A percentile compares a stretch with the other conserved stretches of the same genome.
These are phyloP conservation scores for Lactarius hatsudake DNA, from an alignment of 768 basidiomycete genomes.

Conservation along the genomic window DNA sequence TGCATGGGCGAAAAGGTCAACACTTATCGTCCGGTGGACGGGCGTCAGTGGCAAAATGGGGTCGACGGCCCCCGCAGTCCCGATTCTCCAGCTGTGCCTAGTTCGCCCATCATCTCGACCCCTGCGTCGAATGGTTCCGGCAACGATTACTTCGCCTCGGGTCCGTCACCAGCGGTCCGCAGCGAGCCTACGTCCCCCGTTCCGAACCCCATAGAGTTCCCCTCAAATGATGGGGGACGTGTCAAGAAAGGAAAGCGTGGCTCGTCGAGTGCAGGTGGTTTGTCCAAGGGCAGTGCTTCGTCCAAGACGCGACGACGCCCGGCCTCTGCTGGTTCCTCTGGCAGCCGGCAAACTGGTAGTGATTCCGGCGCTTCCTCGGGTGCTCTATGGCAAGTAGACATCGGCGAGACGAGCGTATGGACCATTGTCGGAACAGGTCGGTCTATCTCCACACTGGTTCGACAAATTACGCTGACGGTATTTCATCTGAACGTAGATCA, in stretches of 20 bases:
- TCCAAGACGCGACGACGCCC: conserved; percentile 66
- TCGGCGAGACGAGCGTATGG: conserved; percentile 93
- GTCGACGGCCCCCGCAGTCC: conserved; percentile 40
- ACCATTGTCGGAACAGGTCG: conserved; percentile 89
- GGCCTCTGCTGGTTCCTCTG: conserved; percentile 56
- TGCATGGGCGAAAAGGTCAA: conserved; percentile 95
- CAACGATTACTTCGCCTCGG: conserved; percentile 63
- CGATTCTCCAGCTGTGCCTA: conserved; percentile 52
- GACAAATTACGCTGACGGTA: conserved; percentile 13
- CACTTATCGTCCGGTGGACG: conserved; percentile 81
- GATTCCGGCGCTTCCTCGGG: conserved; percentile 72
- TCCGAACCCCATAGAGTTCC: conserved; percentile 58
- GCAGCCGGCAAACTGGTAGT: conserved; percentile 58
- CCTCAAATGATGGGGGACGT: conserved; percentile 79
- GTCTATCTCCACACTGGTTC: conserved; percentile 31
- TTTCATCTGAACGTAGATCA: conserved; percentile 52
- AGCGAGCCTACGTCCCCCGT: conserved; percentile 67
- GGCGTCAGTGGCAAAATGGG: conserved; percentile 61
- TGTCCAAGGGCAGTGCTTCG: conserved; percentile 50
- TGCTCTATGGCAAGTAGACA: conserved; percentile 85
- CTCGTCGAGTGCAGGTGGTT: conserved; percentile 66
- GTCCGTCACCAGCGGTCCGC: conserved; percentile 38
- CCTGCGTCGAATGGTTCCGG: conserved; percentile 49
- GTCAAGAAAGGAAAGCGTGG: conserved; percentile 79
- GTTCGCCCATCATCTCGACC: conserved; percentile 67